Evolutionary conservation across 345 rosid species (phyloP).

Genomic region (Limnanthes douglasii): DNA sequence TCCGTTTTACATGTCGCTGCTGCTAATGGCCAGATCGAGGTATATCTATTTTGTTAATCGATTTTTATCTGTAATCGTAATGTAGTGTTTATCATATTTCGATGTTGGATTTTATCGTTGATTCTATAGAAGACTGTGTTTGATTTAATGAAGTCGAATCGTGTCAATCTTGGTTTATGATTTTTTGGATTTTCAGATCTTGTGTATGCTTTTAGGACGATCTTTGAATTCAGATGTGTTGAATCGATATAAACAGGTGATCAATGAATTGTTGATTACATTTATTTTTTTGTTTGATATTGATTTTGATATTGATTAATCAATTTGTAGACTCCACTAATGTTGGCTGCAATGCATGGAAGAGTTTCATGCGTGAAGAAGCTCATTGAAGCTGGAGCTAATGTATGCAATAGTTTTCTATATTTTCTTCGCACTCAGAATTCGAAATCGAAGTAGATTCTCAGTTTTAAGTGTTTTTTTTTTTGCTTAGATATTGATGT

Average conservation of each 20-base stretch:
- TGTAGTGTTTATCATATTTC: not conserved
- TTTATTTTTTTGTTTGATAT: not conserved
- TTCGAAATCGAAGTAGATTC: not conserved
- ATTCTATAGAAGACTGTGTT: no score
- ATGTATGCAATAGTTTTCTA: slow-evolving; percentile 29
- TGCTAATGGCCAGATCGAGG: slow-evolving; percentile 98
- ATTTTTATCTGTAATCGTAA: not conserved
- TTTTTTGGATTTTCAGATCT: slow-evolving; percentile 32
- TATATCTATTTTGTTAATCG: no score
- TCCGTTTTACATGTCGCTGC: slow-evolving; percentile 88
- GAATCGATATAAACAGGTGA: slow-evolving; percentile 91
- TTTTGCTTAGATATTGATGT: slow-evolving; percentile 88
- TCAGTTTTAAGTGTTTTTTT: not conserved
- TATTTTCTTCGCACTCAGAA: not conserved
- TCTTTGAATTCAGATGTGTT: slow-evolving; percentile 62
- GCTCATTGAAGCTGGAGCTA: slow-evolving; percentile 91
- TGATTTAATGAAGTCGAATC: slow-evolving; percentile 10
- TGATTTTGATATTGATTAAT: not conserved
- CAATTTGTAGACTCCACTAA: slow-evolving; percentile 93
- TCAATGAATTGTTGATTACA: slow-evolving; percentile 1
- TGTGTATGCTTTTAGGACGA: slow-evolving; percentile 57
- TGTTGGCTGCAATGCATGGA: slow-evolving; percentile 98
- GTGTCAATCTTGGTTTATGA: slow-evolving; percentile 1
- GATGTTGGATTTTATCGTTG: slow-evolving; percentile 1
- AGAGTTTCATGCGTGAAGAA: slow-evolving; percentile 65